Percentiles rank a stretch among this genome's conserved stretches.
phyloP scores from a whole-genome alignment of 768 basidiomycete genomes.

The Tephrocybe sp. region DNA sequence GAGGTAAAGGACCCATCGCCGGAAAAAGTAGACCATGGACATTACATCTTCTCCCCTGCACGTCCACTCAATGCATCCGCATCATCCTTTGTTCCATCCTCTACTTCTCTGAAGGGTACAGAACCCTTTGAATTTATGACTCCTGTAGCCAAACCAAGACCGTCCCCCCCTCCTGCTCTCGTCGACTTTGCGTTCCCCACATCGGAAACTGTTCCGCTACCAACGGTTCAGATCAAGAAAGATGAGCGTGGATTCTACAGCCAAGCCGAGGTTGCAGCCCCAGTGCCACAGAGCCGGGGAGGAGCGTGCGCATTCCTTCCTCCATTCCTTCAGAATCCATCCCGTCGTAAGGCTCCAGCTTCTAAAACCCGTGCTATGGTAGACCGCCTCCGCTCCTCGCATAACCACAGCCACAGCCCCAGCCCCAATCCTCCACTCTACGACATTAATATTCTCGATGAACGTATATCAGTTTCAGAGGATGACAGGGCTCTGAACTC shows the following conservation, averaged over 20 bases:
- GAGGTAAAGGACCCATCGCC: constrained; percentile 35
- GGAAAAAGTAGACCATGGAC: constrained; percentile 18
- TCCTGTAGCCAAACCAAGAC: constrained; percentile 14
- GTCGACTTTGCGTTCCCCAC: constrained; percentile 50
- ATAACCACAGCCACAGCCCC: constrained; percentile 27
- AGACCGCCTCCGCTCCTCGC: constrained; percentile 47
- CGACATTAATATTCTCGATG: constrained; percentile 28
- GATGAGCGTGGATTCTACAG: constrained; percentile 55
- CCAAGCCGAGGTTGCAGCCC: constrained; percentile 35
- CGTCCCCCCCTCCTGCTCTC: constrained; percentile 23
- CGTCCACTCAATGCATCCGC: constrained; percentile 44
- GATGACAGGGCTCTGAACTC: constrained; percentile 34
- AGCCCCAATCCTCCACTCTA: constrained; percentile 34
- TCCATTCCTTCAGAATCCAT: constrained; percentile 45
- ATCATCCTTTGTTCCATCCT: constrained; percentile 44
- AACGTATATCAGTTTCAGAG: constrained; percentile 39
- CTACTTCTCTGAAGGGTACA: constrained; percentile 18
- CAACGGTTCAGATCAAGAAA: constrained; percentile 44
- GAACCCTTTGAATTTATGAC: constrained; percentile 23
- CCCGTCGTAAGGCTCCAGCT: constrained; percentile 38
- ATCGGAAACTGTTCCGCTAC: constrained; percentile 37
- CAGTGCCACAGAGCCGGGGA: constrained; percentile 27
- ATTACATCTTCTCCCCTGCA: constrained; percentile 20
- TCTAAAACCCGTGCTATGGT: constrained; percentile 64
- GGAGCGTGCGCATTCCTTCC: constrained; percentile 41